These are phyloP conservation scores for Elsinoe australis DNA, from an alignment of 2,329 filamentous ascomycete genomes.

Conservation along the genomic window DNA sequence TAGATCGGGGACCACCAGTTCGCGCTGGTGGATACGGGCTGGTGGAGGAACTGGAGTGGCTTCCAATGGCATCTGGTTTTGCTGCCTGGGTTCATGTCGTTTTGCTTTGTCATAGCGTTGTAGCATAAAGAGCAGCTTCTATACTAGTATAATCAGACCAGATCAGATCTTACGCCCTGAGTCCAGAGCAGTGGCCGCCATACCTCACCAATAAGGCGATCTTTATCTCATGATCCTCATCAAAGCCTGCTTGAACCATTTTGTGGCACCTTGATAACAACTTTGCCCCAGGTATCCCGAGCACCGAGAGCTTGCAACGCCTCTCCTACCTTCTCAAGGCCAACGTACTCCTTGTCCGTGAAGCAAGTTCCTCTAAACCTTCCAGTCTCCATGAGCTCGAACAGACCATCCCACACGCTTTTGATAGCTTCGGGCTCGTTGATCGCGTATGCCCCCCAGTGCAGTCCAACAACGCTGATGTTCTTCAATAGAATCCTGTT, in stretches of 20 bases:
- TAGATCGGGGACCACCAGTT: too few species aligned
- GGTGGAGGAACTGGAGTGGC: too few species aligned
- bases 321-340: constrained; percentile 67
- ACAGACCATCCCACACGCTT: constrained; percentile 74
- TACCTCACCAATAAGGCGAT: too few species aligned
- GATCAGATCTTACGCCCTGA: too few species aligned
- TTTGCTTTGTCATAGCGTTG: too few species aligned
- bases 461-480: constrained; percentile 77
- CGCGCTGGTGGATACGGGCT: too few species aligned
- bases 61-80: too few species aligned
- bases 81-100: too few species aligned
- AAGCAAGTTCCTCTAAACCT: constrained; percentile 80
- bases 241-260: constrained; percentile 42
- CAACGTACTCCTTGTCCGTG: constrained; percentile 71
- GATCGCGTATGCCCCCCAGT: constrained; percentile 79
- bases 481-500: constrained; percentile 93
- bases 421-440: constrained; percentile 64
- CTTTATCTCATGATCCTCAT: too few species aligned
- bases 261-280: constrained; percentile 78
- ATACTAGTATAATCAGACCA: too few species aligned
- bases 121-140: too few species aligned
- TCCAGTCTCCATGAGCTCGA: constrained; percentile 65
- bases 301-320: constrained; percentile 71
- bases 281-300: constrained; percentile 90
- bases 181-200: too few species aligned